Base-by-base conservation (phyloP, 495 filamentous ascomycete species). In the Sphaerosporella brunnea region DNA sequence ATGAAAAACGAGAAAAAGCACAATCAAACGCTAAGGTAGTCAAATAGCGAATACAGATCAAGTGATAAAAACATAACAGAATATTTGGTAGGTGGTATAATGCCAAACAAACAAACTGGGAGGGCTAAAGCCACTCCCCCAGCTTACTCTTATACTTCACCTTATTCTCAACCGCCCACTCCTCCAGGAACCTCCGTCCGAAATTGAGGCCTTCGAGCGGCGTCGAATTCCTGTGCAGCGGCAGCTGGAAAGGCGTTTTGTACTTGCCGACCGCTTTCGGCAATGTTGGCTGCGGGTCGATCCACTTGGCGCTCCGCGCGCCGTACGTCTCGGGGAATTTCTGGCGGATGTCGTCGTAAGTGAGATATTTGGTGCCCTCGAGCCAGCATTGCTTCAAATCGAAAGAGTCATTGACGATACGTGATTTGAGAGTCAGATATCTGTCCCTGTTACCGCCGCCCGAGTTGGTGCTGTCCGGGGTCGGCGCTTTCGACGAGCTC, bases 151-250 rank as follows among this genome's bases (percentile, higher is more conserved):
- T 43, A 36, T 52, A 60, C 19, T 36, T 38, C 4, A 61, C 39
- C 11, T 57, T 50, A 37, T 56, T 53, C 21, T 28, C 48, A 1
- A 34, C 32, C 40, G 36, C 56, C 58, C 58, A 61, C 42, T 61
- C 58, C 11, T 45, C 53, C 20, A 61, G 26, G 36, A 61, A 60
- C 23, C 38, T 16, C 11, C 40, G 48, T 9, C 57, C 58, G 44
- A 61, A 61, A 40, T 61, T 61, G 2, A 60, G 42, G 15, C 50
- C 57, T 38, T 61, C 58, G 13, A 56, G 48, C 45, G 59, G 60
- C 5, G 57, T 49, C 9, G 53, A 53, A 45, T 61, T 60, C 30
- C 49, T 42, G 20, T 60, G 57, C 36, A 61, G 10, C 7, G 58
- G 58, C 10, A 61, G 47, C 21, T 56, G 53, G 11, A 44, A 61